A percentile compares a stretch with the other conserved stretches of the same genome.
Evolutionary conservation across 2,329 filamentous ascomycete genomes (phyloP).

Genomic region (Acrocalymma vagum): DNA sequence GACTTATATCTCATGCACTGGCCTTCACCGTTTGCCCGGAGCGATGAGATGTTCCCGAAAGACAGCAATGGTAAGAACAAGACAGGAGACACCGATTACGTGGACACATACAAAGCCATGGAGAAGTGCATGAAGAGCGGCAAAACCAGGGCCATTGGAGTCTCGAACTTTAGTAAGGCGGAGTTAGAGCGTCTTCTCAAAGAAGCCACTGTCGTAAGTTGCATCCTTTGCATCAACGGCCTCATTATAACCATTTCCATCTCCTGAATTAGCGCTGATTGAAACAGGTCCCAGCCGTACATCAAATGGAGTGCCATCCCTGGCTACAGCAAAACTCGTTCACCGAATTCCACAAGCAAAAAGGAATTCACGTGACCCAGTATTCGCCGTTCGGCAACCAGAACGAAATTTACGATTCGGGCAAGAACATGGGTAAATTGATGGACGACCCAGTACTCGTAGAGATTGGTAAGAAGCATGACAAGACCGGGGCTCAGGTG

Average conservation of each 20-base stretch:
- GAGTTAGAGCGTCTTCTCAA: conserved; percentile 63
- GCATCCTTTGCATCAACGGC: conserved; percentile 31
- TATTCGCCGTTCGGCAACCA: conserved; percentile 47
- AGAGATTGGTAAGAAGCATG: conserved; percentile 71
- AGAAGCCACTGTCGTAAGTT: conserved; percentile 29
- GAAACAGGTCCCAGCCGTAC: conserved; percentile 36
- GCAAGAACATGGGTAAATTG: conserved; percentile 42
- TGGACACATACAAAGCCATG: conserved; percentile 50
- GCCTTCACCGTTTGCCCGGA: conserved; percentile 83
- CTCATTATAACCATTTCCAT: not conserved
- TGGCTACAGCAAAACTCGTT: conserved; percentile 38
- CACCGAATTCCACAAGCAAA: conserved; percentile 33
- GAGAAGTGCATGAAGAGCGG: conserved; percentile 45
- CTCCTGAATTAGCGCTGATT: too few relatives aligned
- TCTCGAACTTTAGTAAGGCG: conserved; percentile 43
- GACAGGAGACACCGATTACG: conserved; percentile 33
- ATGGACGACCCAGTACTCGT: conserved; percentile 67
- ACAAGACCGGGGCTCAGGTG: conserved; percentile 80
- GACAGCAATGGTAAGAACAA: conserved; percentile 48
- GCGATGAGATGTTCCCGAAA: conserved; percentile 67
- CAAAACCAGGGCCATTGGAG: conserved; percentile 40
- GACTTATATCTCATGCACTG: conserved; percentile 81
- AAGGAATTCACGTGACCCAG: conserved; percentile 42
- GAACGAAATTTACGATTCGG: conserved; percentile 40
- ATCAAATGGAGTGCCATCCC: conserved; percentile 43